Conservation (phyloP, 1,284 basidiomycete genomes). For the Cryptococcus wingfieldii region DNA sequence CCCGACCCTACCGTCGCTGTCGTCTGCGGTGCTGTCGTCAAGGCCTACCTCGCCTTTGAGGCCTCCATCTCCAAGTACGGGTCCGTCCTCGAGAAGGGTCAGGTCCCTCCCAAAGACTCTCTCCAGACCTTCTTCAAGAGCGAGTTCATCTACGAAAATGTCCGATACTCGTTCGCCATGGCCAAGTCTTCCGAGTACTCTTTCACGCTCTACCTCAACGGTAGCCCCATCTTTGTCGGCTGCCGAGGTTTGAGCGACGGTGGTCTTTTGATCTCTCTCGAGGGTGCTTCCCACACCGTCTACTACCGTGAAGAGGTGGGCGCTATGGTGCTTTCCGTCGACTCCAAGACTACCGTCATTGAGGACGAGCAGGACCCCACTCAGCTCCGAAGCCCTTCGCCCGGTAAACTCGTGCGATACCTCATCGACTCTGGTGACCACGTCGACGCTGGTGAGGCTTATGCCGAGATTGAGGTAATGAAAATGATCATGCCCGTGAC, state of each 20-base stretch:
- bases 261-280: constrained; percentile 83
- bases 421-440: constrained; percentile 97
- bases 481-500: constrained; percentile 99
- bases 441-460: constrained; percentile 90
- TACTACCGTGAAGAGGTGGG: constrained; percentile 99
- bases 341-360: constrained; percentile 95
- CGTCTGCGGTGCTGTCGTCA: constrained; percentile 94
- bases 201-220: constrained; percentile 96
- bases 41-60: constrained; percentile 85
- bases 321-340: constrained; percentile 86
- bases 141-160: constrained; percentile 97
- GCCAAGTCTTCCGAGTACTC: constrained; percentile 80
- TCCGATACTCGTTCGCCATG: constrained; percentile 93
- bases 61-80: constrained; percentile 91
- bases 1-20: constrained; percentile 90
- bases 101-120: constrained; percentile 85
- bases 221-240: constrained; percentile 83
- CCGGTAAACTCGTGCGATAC: constrained; percentile 93
- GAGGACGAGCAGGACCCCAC: constrained; percentile 99
- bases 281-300: constrained; percentile 92
- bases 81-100: constrained; percentile 93
- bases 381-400: constrained; percentile 90
- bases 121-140: constrained; percentile 95
- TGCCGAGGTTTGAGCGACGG: constrained; percentile 90
- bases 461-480: constrained; percentile 99